A percentile compares a stretch with the other conserved stretches of the same genome.
phyloP scores from a whole-genome alignment of 2,329 filamentous ascomycete genomes.

The Thyridium curvatum region DNA sequence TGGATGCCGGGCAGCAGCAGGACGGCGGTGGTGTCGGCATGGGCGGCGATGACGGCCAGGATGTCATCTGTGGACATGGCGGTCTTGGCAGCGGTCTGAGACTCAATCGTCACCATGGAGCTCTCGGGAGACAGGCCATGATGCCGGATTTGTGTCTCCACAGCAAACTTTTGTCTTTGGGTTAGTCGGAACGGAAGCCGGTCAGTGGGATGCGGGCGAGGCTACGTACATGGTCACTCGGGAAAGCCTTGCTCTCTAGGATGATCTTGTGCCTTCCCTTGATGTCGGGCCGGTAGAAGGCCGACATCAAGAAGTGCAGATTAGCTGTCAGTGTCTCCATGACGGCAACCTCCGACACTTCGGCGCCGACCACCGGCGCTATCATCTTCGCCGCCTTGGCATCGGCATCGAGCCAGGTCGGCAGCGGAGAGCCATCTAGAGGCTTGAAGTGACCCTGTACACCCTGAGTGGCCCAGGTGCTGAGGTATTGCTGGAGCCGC shows the following conservation, averaged over 20 bases:
- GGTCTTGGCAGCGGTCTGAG: constrained; percentile 38
- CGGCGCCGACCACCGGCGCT: constrained; percentile 65
- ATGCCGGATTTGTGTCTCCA: constrained; percentile 67
- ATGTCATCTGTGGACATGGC: constrained; percentile 62
- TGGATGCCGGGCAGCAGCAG: constrained; percentile 74
- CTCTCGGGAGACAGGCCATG: constrained; percentile 57
- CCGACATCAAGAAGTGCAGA: constrained; percentile 69
- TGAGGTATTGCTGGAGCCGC: constrained; percentile 63
- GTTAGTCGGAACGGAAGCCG: constrained; percentile 12
- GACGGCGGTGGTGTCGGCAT: constrained; percentile 60
- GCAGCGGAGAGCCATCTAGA: constrained; percentile 53
- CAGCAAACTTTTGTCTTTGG: constrained; percentile 53
- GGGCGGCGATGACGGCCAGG: constrained; percentile 57
- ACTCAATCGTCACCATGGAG: constrained; percentile 64
- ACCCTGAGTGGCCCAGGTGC: constrained; percentile 70
- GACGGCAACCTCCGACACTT: constrained; percentile 62
- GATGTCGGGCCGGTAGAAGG: constrained; percentile 66
- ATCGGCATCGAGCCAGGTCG: constrained; percentile 66
- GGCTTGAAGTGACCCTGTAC: constrained; percentile 72
- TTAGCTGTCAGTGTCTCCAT: constrained; percentile 79
- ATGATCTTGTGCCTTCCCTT: constrained; percentile 62
- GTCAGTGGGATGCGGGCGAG: background rate
- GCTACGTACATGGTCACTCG: constrained; percentile 65
- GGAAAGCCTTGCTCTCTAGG: constrained; percentile 74
- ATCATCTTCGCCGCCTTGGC: constrained; percentile 58